Percentiles rank a stretch among this genome's conserved stretches.
Conservation (phyloP, 164 flowering plant genomes). For the Vitis amurensis region DNA sequence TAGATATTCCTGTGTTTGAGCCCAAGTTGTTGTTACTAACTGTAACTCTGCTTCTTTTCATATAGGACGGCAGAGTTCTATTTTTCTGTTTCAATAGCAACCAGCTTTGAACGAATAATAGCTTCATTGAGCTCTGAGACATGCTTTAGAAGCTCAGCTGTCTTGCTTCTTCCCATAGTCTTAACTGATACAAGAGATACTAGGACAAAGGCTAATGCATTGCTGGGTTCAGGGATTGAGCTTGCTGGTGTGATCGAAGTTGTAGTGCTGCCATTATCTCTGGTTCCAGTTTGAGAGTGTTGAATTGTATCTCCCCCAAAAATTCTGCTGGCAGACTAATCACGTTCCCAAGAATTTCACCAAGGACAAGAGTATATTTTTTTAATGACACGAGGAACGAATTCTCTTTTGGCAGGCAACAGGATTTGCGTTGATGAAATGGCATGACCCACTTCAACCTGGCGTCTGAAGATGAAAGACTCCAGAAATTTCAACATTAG, state of each 20-base stretch:
- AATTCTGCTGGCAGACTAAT: conserved; percentile 48
- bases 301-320: conserved; percentile 68
- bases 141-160: conserved; percentile 34
- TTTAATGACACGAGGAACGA: conserved; percentile 49
- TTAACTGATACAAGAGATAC: too few species aligned
- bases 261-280: too few species aligned
- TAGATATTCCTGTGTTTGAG: conserved; percentile 26
- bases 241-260: too few species aligned
- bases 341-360: conserved; percentile 45
- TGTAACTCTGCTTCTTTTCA: conserved; percentile 36
- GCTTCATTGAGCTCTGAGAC: conserved; percentile 42
- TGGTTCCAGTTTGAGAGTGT: conserved; percentile 51
- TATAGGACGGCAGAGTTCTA: conserved; percentile 19
- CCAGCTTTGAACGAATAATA: conserved; percentile 23
- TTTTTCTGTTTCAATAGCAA: conserved; percentile 36
- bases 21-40: conserved; percentile 11
- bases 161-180: conserved; percentile 32
- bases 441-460: conserved; percentile 85
- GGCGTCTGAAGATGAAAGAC: conserved; percentile 32
- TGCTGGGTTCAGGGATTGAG: too few species aligned
- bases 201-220: too few species aligned
- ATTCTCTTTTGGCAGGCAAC: conserved; percentile 54
- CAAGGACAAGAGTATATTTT: conserved; percentile 31
- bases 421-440: conserved; percentile 68
- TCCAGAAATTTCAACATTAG: too few species aligned